Percentiles rank a stretch among this genome's conserved stretches.
These are phyloP conservation scores for Uronychia setigera DNA, from an alignment of 73 alveolate species.

Conservation along the genomic window DNA sequence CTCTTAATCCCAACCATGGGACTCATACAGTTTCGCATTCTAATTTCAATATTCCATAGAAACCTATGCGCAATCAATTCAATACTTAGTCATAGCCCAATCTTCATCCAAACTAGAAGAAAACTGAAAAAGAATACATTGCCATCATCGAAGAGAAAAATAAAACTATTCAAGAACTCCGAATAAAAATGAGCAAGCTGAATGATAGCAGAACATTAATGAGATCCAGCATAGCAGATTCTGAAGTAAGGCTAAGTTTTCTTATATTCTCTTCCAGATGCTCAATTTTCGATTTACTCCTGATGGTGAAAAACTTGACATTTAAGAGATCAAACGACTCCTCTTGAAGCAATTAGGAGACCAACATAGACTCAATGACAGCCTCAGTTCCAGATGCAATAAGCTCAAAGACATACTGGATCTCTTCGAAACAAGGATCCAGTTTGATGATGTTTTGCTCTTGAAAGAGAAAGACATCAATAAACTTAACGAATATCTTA, in stretches of 20 bases:
- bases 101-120: too few species aligned
- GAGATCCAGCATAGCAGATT: neutral
- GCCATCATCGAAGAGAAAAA: neutral
- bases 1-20: too few species aligned
- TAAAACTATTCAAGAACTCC: neutral
- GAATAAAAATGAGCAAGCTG: neutral
- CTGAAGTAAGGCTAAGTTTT: neutral
- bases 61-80: too few species aligned
- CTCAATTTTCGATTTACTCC: neutral
- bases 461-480: constrained; percentile 46
- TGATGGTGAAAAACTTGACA: neutral
- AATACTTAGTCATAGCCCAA: too few species aligned
- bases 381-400: constrained; percentile 35
- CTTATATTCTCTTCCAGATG: neutral
- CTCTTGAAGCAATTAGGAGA: neutral
- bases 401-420: constrained; percentile 52
- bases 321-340: neutral
- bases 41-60: too few species aligned
- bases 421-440: constrained; percentile 34
- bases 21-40: too few species aligned
- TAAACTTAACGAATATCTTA: constrained; percentile 25
- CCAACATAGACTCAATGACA: constrained; percentile 23
- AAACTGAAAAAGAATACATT: neutral
- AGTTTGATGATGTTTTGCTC: constrained; percentile 40
- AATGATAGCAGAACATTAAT: neutral